Evolutionary conservation across 441 rosid genomes (phyloP).

Genomic region (Gossypium trilobum): DNA sequence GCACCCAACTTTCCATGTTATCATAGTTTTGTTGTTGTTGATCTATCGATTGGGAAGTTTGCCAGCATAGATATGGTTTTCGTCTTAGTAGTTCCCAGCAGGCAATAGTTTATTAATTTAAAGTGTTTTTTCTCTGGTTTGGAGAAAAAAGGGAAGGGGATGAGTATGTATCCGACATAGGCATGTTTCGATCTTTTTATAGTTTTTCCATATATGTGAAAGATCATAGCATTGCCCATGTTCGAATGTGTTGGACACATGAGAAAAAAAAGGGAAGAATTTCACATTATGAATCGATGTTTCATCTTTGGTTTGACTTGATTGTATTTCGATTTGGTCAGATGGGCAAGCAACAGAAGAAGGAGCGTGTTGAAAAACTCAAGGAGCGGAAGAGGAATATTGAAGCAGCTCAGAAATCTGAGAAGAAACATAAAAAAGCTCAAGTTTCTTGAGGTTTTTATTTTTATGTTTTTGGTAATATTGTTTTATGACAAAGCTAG

Average conservation of each 20-base stretch:
- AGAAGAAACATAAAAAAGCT: conserved; percentile 18
- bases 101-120: not conserved
- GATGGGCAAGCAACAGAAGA: conserved; percentile 41
- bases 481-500: not conserved
- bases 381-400: conserved; percentile 55
- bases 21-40: not conserved
- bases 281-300: not conserved
- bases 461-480: not conserved
- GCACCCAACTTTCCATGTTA: not conserved
- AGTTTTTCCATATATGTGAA: not conserved
- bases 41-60: not conserved
- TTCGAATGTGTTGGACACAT: not conserved
- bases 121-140: not conserved
- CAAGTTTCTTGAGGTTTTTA: not conserved
- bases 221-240: not conserved
- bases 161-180: not conserved
- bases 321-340: conserved; percentile 18
- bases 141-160: not conserved
- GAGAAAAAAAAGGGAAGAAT: not conserved
- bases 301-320: conserved; percentile 10
- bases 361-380: conserved; percentile 37
- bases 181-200: not conserved
- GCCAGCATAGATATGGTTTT: not conserved
- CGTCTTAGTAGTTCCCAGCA: not conserved
- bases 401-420: conserved; percentile 27